A percentile compares a stretch with the other conserved stretches of the same genome.
phyloP scores from a whole-genome alignment of 2,329 filamentous ascomycete species.

The Purpureocillium takamizusanense region DNA sequence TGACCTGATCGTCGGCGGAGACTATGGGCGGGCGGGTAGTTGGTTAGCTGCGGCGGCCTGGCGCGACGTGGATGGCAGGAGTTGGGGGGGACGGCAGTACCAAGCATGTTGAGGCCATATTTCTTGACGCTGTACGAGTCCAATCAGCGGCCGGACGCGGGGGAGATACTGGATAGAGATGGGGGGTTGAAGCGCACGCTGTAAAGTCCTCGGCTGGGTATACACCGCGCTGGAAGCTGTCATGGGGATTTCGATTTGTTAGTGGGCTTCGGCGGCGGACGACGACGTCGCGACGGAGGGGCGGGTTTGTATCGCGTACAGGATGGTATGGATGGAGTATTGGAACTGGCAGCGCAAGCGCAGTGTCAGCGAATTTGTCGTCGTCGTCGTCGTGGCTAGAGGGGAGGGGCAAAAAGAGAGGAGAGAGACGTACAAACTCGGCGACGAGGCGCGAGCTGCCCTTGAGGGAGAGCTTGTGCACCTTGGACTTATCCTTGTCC shows the following conservation, averaged over 20 bases:
- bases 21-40: conserved; percentile 46
- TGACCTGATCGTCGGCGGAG: conserved; percentile 93
- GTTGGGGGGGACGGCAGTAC: conserved; percentile 37
- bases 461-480: conserved; percentile 89
- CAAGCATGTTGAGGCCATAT: conserved; percentile 97
- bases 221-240: conserved; percentile 73
- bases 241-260: too few species aligned
- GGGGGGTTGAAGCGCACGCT: conserved; percentile 46
- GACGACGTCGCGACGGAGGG: too few species aligned
- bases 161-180: too few species aligned
- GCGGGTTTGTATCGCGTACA: too few species aligned
- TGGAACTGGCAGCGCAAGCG: conserved; percentile 67
- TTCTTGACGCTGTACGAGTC: conserved; percentile 64
- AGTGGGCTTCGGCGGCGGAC: too few species aligned
- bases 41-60: conserved; percentile 6
- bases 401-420: background rate
- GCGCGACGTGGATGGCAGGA: too few species aligned
- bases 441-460: conserved; percentile 79
- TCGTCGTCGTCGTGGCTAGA: too few species aligned
- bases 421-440: conserved; percentile 60
- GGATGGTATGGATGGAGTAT: conserved; percentile 95
- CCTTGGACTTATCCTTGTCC: conserved; percentile 69
- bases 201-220: conserved; percentile 96
- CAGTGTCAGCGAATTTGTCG: too few species aligned
- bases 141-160: conserved; percentile 3